A percentile compares a stretch with the other conserved stretches of the same genome.
These are phyloP conservation scores for Yarrowia phangngaensis DNA, from an alignment of 805 yeast species.

Conservation along the genomic window DNA sequence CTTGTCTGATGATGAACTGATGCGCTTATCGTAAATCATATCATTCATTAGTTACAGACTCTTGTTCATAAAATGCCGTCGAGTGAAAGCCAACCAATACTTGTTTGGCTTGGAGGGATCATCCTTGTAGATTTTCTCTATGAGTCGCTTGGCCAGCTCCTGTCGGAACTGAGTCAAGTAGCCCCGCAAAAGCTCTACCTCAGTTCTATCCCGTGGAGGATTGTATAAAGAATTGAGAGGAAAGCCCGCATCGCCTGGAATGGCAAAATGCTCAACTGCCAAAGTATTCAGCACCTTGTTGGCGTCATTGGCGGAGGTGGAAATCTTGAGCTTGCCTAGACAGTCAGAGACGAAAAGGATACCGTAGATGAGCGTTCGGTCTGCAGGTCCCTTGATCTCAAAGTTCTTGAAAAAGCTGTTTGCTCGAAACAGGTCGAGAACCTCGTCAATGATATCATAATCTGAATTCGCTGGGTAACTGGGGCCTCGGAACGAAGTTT, in stretches of 20 bases:
- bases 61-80: constrained; percentile 94
- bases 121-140: constrained; percentile 67
- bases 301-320: constrained; percentile 46
- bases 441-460: constrained; percentile 90
- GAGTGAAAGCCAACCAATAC: constrained; percentile 92
- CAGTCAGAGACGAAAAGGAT: constrained; percentile 86
- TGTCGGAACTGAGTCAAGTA: constrained; percentile 93
- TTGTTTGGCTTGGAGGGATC: constrained; percentile 63
- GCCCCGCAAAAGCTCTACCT: constrained; percentile 71
- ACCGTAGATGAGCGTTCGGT: constrained; percentile 88
- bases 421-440: constrained; percentile 86
- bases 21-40: too few species aligned
- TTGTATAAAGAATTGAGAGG: constrained; percentile 78
- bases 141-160: constrained; percentile 77
- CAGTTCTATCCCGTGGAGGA: constrained; percentile 70
- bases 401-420: constrained; percentile 95
- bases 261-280: constrained; percentile 78
- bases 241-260: constrained; percentile 95
- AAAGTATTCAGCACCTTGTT: constrained; percentile 64
- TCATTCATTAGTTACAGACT: constrained; percentile 46
- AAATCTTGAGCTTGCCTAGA: constrained; percentile 55
- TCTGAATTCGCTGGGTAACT: constrained; percentile 69
- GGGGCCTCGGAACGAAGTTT: constrained; percentile 85
- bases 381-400: constrained; percentile 94
- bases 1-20: too few species aligned